Base-by-base conservation (phyloP, 2,329 filamentous ascomycete species). In the Anisogramma anomala region DNA sequence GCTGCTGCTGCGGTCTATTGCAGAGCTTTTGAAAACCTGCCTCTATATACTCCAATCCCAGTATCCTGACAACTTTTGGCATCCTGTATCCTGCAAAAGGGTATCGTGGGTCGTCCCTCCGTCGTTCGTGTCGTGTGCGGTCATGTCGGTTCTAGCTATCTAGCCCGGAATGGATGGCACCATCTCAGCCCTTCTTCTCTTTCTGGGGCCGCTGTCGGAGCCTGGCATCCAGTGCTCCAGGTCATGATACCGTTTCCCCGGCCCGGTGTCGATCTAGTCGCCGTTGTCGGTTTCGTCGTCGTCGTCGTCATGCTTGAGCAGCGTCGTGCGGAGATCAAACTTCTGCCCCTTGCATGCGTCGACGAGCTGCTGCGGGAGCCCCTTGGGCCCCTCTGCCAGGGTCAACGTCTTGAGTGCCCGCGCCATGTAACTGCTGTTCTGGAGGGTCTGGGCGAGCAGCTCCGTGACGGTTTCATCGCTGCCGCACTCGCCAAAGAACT, bases 401-500 rank as follows among this genome's bases (percentile, higher is more conserved):
- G 64, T 59, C 13, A 68, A 46, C n/a, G 54, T 53, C 34, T 55
- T 57, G 43, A 65, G 50, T 19, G 63, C 60, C 27, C 55, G 53
- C 2, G 63, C 63, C 13, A 60, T 56, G 20, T 64, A 49, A 7
- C 55, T 46, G 33, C 58, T 54, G 18, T 56, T 65, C 49, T 66
- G 51, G 3, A 70, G 54, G 17, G 58, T 59, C 47, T 60, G 60
- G 11, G 62, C 58, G 17, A 71, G 50, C 11, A 71, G 48, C 31
- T 70, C 67, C 0, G 59, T 61, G 31, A 69, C 64, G 48, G 68
- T 65, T 3, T 66, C 66, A 38, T 70, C 67, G 0, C 58, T 63
- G 2, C 66, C 66, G 8, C 69, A 55, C 22, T 61, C 56, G 42
- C 65, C 65, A 43, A 66, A 62, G 42, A 70, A 66, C 39, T 68